phyloP scores from a whole-genome alignment of 306 rosid species.

The Acmispon strigosus region DNA sequence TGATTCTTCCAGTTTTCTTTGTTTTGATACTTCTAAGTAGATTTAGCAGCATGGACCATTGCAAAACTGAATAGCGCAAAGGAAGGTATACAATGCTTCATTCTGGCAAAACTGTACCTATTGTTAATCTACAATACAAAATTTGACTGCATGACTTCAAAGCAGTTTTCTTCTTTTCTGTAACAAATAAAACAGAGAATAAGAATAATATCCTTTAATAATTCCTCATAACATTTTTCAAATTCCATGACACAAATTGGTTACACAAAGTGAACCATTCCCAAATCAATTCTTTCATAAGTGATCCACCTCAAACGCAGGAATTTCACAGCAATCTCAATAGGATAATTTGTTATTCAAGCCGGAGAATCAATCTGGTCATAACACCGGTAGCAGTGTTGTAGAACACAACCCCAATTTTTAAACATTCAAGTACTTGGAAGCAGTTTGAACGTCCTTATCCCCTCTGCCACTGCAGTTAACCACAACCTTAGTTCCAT shows the following conservation, averaged over 20 bases:
- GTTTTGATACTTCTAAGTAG: too few species aligned
- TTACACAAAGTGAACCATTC: neutral
- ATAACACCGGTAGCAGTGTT: neutral
- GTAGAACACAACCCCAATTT: neutral
- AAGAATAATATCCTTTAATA: neutral
- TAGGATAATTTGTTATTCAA: neutral
- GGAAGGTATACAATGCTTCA: too few species aligned
- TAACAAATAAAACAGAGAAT: neutral
- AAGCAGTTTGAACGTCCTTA: constrained; percentile 85
- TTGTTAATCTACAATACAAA: neutral
- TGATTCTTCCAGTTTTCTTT: too few species aligned
- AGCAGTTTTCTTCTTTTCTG: neutral
- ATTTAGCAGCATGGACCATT: too few species aligned
- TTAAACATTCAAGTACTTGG: constrained; percentile 62
- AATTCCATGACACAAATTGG: neutral
- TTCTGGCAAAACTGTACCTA: neutral
- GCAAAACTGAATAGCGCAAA: too few species aligned
- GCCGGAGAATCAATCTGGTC: neutral
- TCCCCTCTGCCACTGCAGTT: constrained; percentile 96
- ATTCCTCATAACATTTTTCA: neutral
- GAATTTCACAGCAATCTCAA: neutral
- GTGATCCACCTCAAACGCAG: neutral
- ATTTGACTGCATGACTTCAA: neutral
- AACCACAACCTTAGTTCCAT: constrained; percentile 71
- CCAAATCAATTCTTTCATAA: neutral